phyloP scores from a whole-genome alignment of 2,329 filamentous ascomycete genomes.

The Aspergillus sp. region DNA sequence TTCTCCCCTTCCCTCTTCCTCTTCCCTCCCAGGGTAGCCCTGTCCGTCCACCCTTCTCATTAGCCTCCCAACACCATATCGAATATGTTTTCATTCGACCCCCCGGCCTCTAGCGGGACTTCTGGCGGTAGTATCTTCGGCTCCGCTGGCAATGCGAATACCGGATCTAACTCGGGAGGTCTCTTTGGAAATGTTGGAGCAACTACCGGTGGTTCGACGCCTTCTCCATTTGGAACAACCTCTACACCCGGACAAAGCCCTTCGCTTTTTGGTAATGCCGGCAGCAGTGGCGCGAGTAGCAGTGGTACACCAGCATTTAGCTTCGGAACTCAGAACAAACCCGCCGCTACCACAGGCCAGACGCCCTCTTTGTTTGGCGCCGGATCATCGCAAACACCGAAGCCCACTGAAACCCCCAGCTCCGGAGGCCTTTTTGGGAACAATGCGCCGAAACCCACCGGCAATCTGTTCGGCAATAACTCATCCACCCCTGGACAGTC shows the following conservation, averaged over 20 bases:
- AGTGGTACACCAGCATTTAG: constrained; percentile 31
- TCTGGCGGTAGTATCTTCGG: constrained; percentile 36
- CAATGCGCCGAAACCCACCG: constrained; percentile 22
- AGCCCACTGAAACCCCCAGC: constrained; percentile 33
- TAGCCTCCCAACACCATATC: constrained; percentile 27
- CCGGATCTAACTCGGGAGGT: constrained; percentile 25
- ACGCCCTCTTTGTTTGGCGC: constrained; percentile 29
- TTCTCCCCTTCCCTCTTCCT: not conserved
- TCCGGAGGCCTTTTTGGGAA: constrained; percentile 37
- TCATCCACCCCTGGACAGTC: constrained; percentile 42
- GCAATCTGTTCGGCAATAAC: constrained; percentile 32
- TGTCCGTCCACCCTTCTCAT: constrained; percentile 20
- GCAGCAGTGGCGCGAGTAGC: constrained; percentile 18
- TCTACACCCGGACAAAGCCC: constrained; percentile 20
- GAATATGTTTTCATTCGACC: constrained; percentile 38
- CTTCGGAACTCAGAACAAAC: constrained; percentile 31
- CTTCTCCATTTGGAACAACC: constrained; percentile 36
- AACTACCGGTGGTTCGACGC: constrained; percentile 31
- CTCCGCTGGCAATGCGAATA: constrained; percentile 28
- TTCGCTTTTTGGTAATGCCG: constrained; percentile 29
- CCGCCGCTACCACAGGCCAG: constrained; percentile 22
- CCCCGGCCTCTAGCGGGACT: constrained; percentile 35
- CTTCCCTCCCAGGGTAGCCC: constrained; percentile 23
- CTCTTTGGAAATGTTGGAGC: constrained; percentile 45
- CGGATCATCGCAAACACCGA: constrained; percentile 34